These are phyloP conservation scores for Phytomonas francai DNA, from an alignment of 208 protist genomes.

Conservation along the genomic window DNA sequence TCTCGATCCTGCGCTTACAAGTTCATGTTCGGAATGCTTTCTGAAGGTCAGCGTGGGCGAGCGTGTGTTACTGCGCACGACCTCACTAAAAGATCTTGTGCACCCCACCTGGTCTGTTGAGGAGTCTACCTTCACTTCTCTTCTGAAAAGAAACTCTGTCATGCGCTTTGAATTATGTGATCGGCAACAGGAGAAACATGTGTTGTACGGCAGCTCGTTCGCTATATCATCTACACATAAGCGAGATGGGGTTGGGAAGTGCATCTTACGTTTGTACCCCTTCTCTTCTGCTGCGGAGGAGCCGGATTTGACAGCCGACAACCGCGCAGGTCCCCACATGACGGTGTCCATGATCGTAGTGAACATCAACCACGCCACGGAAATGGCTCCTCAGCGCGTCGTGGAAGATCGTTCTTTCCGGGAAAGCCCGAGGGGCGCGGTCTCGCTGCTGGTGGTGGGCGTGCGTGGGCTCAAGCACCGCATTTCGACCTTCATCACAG, in stretches of 20 bases:
- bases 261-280: conserved; percentile 23
- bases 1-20: conserved; percentile 22
- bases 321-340: neutral
- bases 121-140: conserved; percentile 68
- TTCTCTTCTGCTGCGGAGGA: neutral
- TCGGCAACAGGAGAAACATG: conserved; percentile 23
- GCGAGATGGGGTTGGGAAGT: conserved; percentile 58
- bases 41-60: conserved; percentile 61
- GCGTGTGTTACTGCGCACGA: conserved; percentile 58
- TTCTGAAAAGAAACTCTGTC: conserved; percentile 53
- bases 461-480: conserved; percentile 73
- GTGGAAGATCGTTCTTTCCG: neutral
- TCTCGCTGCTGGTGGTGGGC: conserved; percentile 60
- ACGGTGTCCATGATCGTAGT: neutral
- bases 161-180: conserved; percentile 64
- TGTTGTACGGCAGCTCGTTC: conserved; percentile 48
- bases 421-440: conserved; percentile 13
- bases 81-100: conserved; percentile 29
- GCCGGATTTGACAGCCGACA: conserved; percentile 5
- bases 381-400: neutral
- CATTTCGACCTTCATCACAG: conserved; percentile 56
- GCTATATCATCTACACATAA: conserved; percentile 38
- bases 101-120: conserved; percentile 59
- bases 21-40: conserved; percentile 29
- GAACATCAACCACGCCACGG: neutral